Evolutionary conservation across 1,139 yeast species (phyloP).

Genomic region (Suhomyces panamericanus): DNA sequence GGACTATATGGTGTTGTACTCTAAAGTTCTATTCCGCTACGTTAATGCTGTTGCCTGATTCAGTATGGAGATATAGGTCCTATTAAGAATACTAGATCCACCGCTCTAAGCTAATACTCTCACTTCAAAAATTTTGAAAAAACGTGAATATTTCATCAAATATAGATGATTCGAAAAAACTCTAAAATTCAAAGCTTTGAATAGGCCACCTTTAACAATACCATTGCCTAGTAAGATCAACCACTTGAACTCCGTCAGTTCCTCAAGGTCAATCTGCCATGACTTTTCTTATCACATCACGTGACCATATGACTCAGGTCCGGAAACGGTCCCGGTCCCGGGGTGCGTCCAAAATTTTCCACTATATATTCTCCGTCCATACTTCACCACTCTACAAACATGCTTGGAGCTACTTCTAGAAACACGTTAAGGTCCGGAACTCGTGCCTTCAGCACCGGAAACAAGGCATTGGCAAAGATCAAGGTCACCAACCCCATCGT

Average conservation of each 20-base stretch:
- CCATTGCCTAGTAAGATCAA: neutral
- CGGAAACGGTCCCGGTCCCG: conserved; percentile 12
- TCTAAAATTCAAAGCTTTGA: too few relatives aligned
- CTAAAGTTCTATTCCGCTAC: too few relatives aligned
- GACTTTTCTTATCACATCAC: neutral
- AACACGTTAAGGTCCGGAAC: conserved; percentile 4
- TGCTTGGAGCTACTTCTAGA: conserved; percentile 13
- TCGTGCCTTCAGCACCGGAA: conserved; percentile 26
- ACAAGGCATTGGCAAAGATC: conserved; percentile 51
- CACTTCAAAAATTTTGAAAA: too few relatives aligned
- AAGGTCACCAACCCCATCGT: conserved; percentile 86
- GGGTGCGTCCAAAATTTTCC: conserved; percentile 5
- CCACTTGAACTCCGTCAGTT: neutral
- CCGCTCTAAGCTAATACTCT: too few relatives aligned
- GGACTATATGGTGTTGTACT: too few relatives aligned
- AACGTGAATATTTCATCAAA: too few relatives aligned
- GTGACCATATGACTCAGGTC: conserved; percentile 7
- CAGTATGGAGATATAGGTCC: too few relatives aligned
- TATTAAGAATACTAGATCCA: too few relatives aligned
- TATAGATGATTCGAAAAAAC: too few relatives aligned
- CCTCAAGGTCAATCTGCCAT: neutral
- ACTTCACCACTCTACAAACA: conserved; percentile 1
- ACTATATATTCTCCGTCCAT: conserved; percentile 1
- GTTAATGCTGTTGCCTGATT: too few relatives aligned
- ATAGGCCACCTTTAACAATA: neutral